A percentile compares a stretch with the other conserved stretches of the same genome.
Evolutionary conservation across 768 basidiomycete species (phyloP).

Genomic region (Pulveroboletus sp.): DNA sequence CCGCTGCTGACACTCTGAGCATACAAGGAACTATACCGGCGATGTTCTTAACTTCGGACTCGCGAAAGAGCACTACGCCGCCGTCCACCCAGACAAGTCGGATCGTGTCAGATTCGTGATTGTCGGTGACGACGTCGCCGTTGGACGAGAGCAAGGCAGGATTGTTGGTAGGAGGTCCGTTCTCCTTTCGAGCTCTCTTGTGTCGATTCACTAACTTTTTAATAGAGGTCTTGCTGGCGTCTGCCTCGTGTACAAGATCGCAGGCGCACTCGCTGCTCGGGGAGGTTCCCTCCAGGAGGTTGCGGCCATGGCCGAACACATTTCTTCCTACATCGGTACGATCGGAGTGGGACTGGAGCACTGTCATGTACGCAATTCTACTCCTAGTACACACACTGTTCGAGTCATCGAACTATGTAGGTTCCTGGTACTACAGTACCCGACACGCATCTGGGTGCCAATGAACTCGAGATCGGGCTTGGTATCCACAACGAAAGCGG

Average conservation of each 20-base stretch:
- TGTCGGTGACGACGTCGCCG: constrained; percentile 88
- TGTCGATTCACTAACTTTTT: background rate
- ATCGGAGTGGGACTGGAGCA: constrained; percentile 87
- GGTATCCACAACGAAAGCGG: constrained; percentile 92
- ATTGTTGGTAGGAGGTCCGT: constrained; percentile 73
- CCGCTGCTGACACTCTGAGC: constrained; percentile 4
- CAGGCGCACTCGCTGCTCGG: constrained; percentile 70
- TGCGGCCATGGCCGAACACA: constrained; percentile 58
- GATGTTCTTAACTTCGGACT: constrained; percentile 91
- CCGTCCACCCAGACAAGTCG: constrained; percentile 61
- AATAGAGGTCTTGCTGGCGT: constrained; percentile 76
- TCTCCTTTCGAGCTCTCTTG: background rate
- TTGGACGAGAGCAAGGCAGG: constrained; percentile 72
- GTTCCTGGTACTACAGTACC: constrained; percentile 71
- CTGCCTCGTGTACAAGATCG: constrained; percentile 84
- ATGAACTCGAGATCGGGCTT: constrained; percentile 85
- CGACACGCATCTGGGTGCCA: constrained; percentile 48
- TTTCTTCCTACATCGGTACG: constrained; percentile 65
- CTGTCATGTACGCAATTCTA: constrained; percentile 56
- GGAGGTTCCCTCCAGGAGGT: constrained; percentile 70
- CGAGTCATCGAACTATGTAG: constrained; percentile 32
- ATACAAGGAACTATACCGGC: constrained; percentile 75
- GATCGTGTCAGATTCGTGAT: constrained; percentile 70
- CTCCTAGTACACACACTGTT: background rate
- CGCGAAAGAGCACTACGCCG: constrained; percentile 79